Evolutionary conservation across 805 yeast genomes (phyloP).

Genomic region (Nakazawaea peltata): DNA sequence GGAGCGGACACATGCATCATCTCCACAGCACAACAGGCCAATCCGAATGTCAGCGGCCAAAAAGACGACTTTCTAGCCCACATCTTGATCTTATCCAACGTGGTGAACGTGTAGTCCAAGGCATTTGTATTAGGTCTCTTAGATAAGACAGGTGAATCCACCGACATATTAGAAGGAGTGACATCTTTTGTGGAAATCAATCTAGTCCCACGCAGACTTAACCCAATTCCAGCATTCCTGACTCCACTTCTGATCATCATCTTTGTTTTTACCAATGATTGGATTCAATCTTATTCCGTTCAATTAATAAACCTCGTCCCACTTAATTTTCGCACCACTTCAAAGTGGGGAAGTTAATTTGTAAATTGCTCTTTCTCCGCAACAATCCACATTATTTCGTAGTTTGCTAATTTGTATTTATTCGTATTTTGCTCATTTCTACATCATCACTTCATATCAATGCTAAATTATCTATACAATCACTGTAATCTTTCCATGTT

Average conservation of each 20-base stretch:
- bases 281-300: neutral
- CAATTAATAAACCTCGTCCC: too few relatives aligned
- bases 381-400: too few relatives aligned
- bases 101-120: slow-evolving; percentile 74
- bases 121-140: slow-evolving; percentile 53
- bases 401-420: too few relatives aligned
- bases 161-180: slow-evolving; percentile 47
- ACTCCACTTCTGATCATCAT: neutral
- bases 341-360: too few relatives aligned
- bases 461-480: too few relatives aligned
- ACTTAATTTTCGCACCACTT: too few relatives aligned
- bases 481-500: slow-evolving; percentile 10
- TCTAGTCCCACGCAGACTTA: neutral
- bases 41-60: slow-evolving; percentile 90
- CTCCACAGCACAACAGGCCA: slow-evolving; percentile 92
- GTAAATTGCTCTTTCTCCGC: too few relatives aligned
- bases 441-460: too few relatives aligned
- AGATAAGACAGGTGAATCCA: slow-evolving; percentile 64
- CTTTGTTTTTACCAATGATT: neutral
- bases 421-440: too few relatives aligned
- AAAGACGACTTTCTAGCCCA: slow-evolving; percentile 91
- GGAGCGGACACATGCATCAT: slow-evolving; percentile 94
- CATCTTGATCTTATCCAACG: slow-evolving; percentile 73
- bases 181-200: slow-evolving; percentile 17
- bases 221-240: neutral